Base-by-base conservation (phyloP, 345 rosid species). In the Heritiera fomes region DNA sequence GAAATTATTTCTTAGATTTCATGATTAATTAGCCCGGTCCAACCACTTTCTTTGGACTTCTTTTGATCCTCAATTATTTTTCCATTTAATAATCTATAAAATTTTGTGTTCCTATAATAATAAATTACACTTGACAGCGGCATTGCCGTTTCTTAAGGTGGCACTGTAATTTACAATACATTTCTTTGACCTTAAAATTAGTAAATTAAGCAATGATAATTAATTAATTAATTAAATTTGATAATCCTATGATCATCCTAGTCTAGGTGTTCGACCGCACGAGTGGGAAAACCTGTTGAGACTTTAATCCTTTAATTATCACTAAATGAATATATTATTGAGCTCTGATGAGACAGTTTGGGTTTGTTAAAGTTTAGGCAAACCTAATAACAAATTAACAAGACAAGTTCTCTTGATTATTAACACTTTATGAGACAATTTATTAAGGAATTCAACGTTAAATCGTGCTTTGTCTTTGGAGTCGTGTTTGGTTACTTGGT, bases 221-320 rank as follows among this genome's bases (percentile, higher is more conserved):
- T 34, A 34, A 34, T 34, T 34, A 34, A 34, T 34, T 1, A 76
- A 72, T 52, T 50, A 58, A 38, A 52, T 32, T 3, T 34, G 38
- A 34, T 34, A 34, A 34, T 34, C 38, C 38, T 34, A 34, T 34
- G 38, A 34, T 34, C 38, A 34, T 34, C 38, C 38, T 34, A 34
- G 38, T 34, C 38, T 62, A 67, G 80, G 73, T 72, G 77, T 78
- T 79, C 86, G 91, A 84, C 96, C 89, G 88, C 92, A 88, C 90
- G 91, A 84, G 85, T 83, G 90, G 82, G 60, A 62, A 73, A 74
- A 77, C 77, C 32, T 1, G 75, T 72, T 80, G 84, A 80, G 83
- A 47, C n/a, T 75, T 66, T 20, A n/a, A 47, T 32, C 41, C 10
- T 10, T 28, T 75, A 18, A 41, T 74, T 34, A 23, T 74, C 20